Evolutionary conservation across 2,329 filamentous ascomycete genomes (phyloP), one percentile per base, ranked within the genome.

Genomic region (Davidsoniella eucalypti): DNA sequence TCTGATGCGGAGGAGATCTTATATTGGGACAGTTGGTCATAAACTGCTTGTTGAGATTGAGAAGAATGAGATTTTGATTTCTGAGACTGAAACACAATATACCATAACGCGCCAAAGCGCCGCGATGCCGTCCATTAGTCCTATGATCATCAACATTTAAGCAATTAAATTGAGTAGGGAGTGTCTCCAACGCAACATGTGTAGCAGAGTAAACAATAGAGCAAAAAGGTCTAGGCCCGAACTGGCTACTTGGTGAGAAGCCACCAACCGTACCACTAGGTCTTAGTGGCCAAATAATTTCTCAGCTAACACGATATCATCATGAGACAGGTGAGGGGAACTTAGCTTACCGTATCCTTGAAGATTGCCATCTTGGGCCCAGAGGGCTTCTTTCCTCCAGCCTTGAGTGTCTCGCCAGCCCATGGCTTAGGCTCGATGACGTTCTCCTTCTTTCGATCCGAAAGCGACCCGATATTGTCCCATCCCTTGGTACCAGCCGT

Each of bases 371-470:
- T 83, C 71, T 95, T 96, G 49, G 81, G 73, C 40, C 59, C 60
- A 49, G 73, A 75, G 29, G 73, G 78, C 67, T 86, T 85, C 69
- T 86, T 92, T 58, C 87, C 90, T 40, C 84, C 87, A 2, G 79
- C 84, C 64, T 90, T 86, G 57, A 98, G 67, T 39, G 84, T 95
- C 69, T 96, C 87, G 23, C 92, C 92, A 9, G 72, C 83, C 92
- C 88, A 95, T 17, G 90, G 87, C 61, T 83, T 88, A 9, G 88
- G 78, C 61, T 90, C 87, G 56, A 88, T 69, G 5, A 73, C 71
- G 60, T 98, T 98, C 64, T 98, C 92, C 72, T 96, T 98, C 71
- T 86, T 94, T 46, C 92, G 76, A 54, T 94, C 84, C 47, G 80
- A 76, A 54, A 95, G 67, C 1, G 87, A 87, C 26, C 85, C 88